Base-by-base conservation (phyloP, 2,329 filamentous ascomycete genomes). In the Teratosphaeria destructans region DNA sequence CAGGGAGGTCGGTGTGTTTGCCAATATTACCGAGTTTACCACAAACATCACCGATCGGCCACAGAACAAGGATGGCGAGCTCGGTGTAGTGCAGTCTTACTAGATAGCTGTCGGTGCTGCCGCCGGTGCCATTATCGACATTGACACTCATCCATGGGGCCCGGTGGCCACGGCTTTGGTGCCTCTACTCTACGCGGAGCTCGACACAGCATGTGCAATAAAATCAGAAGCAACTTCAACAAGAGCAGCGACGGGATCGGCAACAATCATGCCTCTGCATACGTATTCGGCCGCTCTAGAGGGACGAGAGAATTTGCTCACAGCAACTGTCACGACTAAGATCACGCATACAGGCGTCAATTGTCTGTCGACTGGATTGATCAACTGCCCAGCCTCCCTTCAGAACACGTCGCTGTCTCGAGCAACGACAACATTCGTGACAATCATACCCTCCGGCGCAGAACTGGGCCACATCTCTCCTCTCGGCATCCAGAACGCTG, bases 171-270 rank as follows among this genome's bases (percentile, higher is more conserved):
- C 71, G 23, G 80, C 77, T 0, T 74, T 76, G 11, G 74, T 78
- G 2, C 78, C 81, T 0, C 72, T 85, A 49, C 84, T 76, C 63
- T 82, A 78, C 64, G 84, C 81, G 0, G 80, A 78, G 0, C 64
- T 84, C 0, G 73, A 73, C 0, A 71, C 75, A 29, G 70, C 69
- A 1, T 83, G 81, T 63, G 76, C 74, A 0, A 63, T 69, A 3
- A 66, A 67, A 3, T 67, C 67, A 3, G 68, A 67, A 5, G 35
- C 70, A 1, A 61, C 68, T 0, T 39, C 68, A 0, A 61, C 70
- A 2, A 59, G 65, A 11, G 57, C 35, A 12, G 58, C 62, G 12
- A 53, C 29, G 12, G 12, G 16, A 68, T 67, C 3, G 67, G 71
- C n/a, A 62, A 16, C 35, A 16, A 39, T 39, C 8, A 16, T 11